Evolutionary conservation across 2,329 filamentous ascomycete species (phyloP).

Genomic region (Colletotrichum siamense): DNA sequence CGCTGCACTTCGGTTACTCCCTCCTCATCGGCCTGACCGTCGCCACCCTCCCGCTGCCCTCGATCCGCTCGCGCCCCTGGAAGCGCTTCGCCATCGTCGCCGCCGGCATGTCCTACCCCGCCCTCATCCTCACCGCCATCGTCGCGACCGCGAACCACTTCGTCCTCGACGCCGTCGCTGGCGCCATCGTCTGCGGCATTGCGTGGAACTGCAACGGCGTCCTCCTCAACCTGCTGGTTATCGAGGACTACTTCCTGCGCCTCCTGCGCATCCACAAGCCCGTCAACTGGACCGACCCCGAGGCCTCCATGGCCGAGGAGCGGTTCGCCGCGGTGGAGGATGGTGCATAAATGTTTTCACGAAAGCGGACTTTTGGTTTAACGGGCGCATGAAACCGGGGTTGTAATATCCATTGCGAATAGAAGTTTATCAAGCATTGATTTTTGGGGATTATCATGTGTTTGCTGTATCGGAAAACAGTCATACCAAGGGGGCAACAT

Average conservation of each 20-base stretch:
- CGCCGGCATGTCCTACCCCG: slow-evolving; percentile 67
- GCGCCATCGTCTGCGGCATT: slow-evolving; percentile 66
- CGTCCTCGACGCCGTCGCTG: slow-evolving; percentile 73
- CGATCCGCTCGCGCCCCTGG: slow-evolving; percentile 56
- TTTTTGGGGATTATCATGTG: neutral
- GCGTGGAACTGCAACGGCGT: slow-evolving; percentile 64
- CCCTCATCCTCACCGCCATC: slow-evolving; percentile 70
- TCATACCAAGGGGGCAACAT: neutral
- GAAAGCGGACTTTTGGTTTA: neutral
- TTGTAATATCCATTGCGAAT: neutral
- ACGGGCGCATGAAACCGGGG: neutral
- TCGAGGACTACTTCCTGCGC: slow-evolving; percentile 74
- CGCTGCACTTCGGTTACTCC: slow-evolving; percentile 77
- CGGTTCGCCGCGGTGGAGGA: slow-evolving; percentile 23
- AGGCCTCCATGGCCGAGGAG: slow-evolving; percentile 37
- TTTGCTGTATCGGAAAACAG: neutral
- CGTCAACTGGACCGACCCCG: slow-evolving; percentile 41
- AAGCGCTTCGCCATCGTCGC: slow-evolving; percentile 49
- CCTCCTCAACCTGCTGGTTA: slow-evolving; percentile 66
- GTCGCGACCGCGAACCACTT: slow-evolving; percentile 78
- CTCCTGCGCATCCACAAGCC: slow-evolving; percentile 71
- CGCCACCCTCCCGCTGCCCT: slow-evolving; percentile 66
- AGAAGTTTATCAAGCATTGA: neutral
- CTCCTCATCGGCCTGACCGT: slow-evolving; percentile 75
- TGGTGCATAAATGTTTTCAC: neutral